Percentiles rank a stretch among this genome's conserved stretches.
Evolutionary conservation across 345 rosid species (phyloP).

Genomic region (Citrus maxima): DNA sequence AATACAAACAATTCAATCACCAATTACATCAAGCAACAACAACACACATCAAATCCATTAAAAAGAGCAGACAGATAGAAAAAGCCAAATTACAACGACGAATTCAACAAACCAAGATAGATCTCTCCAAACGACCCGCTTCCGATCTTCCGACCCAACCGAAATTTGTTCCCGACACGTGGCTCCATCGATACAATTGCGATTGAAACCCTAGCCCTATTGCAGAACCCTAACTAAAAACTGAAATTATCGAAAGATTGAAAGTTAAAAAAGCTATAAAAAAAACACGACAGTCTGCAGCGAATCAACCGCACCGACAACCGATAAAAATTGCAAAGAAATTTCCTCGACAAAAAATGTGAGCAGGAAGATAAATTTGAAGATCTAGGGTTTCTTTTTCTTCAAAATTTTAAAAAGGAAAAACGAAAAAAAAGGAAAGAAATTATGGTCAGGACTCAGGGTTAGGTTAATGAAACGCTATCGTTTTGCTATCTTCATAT

Average conservation of each 20-base stretch:
- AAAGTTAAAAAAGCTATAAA: neutral
- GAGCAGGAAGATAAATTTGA: constrained; percentile 6
- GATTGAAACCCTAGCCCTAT: constrained; percentile 27
- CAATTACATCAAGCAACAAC: neutral
- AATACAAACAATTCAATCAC: constrained; percentile 15
- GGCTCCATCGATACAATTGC: constrained; percentile 55
- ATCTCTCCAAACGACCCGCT: constrained; percentile 98
- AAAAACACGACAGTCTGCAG: neutral
- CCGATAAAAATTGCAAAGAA: neutral
- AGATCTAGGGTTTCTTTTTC: constrained; percentile 23
- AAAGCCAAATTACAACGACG: neutral
- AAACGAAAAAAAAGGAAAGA: neutral
- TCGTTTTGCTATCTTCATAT: neutral
- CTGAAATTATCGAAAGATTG: neutral
- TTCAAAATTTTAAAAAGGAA: neutral
- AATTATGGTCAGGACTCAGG: neutral
- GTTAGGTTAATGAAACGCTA: constrained; percentile 19
- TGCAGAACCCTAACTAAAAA: constrained; percentile 16
- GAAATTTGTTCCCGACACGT: constrained; percentile 86
- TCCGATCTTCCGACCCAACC: constrained; percentile 92
- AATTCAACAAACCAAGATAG: constrained; percentile 67
- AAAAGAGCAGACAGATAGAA: neutral
- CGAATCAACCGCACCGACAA: constrained; percentile 32
- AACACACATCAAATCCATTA: neutral
- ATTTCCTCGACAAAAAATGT: neutral